These are phyloP conservation scores for Arbutus unedo DNA, from an alignment of 148 eudicot species.

Conservation along the genomic window DNA sequence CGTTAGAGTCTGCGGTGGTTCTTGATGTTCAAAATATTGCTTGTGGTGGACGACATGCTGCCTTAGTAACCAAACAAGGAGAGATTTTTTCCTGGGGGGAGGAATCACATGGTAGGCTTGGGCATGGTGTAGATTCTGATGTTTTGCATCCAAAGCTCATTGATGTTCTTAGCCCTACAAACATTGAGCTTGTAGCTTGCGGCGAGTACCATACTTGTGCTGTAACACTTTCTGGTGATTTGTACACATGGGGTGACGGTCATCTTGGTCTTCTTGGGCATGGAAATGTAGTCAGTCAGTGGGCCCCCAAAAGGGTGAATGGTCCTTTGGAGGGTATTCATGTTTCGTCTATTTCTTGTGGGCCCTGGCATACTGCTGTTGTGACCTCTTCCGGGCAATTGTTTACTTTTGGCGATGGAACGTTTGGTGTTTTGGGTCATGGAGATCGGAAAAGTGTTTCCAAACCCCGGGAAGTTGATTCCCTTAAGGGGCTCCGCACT, in stretches of 20 bases:
- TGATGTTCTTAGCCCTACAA: slow-evolving; percentile 71
- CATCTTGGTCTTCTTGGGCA: slow-evolving; percentile 89
- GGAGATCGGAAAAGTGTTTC: slow-evolving; percentile 80
- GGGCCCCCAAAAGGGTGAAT: slow-evolving; percentile 87
- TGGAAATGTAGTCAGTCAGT: slow-evolving; percentile 87
- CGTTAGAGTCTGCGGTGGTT: slow-evolving; percentile 91
- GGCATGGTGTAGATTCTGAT: slow-evolving; percentile 95
- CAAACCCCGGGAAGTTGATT: slow-evolving; percentile 86
- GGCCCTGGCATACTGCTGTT: slow-evolving; percentile 97
- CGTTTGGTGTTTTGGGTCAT: slow-evolving; percentile 93
- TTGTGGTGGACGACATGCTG: slow-evolving; percentile 89
- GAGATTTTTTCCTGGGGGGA: slow-evolving; percentile 99
- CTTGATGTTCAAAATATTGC: slow-evolving; percentile 98
- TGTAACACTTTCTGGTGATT: slow-evolving; percentile 89
- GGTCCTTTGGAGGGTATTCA: slow-evolving; percentile 94
- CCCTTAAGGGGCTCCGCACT: slow-evolving; percentile 90
- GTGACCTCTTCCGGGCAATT: slow-evolving; percentile 96
- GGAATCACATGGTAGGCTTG: slow-evolving; percentile 86
- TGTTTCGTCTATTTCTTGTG: slow-evolving; percentile 87
- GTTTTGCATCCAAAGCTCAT: slow-evolving; percentile 90
- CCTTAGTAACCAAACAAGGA: slow-evolving; percentile 92
- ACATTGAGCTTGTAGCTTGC: slow-evolving; percentile 94
- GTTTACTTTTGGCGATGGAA: slow-evolving; percentile 95
- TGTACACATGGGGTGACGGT: slow-evolving; percentile 98
- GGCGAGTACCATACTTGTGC: slow-evolving; percentile 96